Percentiles rank a stretch among this genome's conserved stretches.
These are phyloP conservation scores for Pholiota adiposa DNA, from an alignment of 1,284 basidiomycete species.

Conservation along the genomic window DNA sequence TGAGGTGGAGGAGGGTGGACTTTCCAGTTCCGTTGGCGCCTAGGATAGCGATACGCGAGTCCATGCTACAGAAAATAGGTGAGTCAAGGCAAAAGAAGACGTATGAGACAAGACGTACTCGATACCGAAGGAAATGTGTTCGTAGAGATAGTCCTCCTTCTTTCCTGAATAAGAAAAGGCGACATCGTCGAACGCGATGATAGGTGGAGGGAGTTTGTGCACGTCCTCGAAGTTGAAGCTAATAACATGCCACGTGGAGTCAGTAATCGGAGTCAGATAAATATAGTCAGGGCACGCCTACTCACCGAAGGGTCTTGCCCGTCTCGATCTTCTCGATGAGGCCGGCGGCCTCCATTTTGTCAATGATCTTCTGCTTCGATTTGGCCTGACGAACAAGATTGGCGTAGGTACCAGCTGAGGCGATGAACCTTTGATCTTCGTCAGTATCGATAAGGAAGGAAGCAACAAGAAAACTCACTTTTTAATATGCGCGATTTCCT, in stretches of 20 bases:
- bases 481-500: constrained; percentile 98
- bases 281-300: not conserved
- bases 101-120: constrained; percentile 55
- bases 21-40: constrained; percentile 99
- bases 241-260: constrained; percentile 1
- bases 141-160: constrained; percentile 87
- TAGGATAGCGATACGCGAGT: constrained; percentile 95
- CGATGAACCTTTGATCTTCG: constrained; percentile 76
- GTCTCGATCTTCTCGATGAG: constrained; percentile 89
- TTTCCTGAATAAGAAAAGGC: constrained; percentile 95
- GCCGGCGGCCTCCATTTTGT: constrained; percentile 99
- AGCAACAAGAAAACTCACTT: constrained; percentile 57
- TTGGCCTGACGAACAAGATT: constrained; percentile 99
- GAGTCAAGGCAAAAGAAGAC: not conserved
- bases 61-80: constrained; percentile 68
- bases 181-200: constrained; percentile 94
- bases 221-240: constrained; percentile 97
- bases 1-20: constrained; percentile 95
- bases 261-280: not conserved
- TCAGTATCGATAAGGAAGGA: not conserved
- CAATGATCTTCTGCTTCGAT: constrained; percentile 99
- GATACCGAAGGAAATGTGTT: constrained; percentile 92
- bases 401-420: constrained; percentile 98
- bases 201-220: constrained; percentile 92
- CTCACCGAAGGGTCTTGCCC: constrained; percentile 65